These are phyloP conservation scores for Leishmania tropica DNA, from an alignment of 208 protist genomes.

Conservation along the genomic window DNA sequence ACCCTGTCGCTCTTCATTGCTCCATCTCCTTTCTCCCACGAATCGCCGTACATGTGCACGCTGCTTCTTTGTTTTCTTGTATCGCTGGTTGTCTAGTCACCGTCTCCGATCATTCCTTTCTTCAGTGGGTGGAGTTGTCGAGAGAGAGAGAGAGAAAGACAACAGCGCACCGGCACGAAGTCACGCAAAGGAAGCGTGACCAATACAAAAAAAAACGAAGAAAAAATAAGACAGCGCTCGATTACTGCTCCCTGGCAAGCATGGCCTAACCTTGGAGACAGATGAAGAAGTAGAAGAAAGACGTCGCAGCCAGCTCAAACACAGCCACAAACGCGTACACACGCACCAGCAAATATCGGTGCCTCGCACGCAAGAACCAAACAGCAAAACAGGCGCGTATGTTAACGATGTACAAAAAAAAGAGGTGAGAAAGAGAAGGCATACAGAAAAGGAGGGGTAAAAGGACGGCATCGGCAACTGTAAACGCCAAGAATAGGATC, in stretches of 20 bases:
- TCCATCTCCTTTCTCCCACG: neutral
- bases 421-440: constrained; percentile 2
- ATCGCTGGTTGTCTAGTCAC: neutral
- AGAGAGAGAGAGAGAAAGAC: neutral
- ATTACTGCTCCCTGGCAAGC: neutral
- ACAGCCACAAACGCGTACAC: neutral
- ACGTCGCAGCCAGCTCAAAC: neutral
- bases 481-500: neutral
- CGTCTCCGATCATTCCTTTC: neutral
- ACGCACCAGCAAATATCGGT: neutral
- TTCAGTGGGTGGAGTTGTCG: neutral
- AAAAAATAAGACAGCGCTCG: neutral
- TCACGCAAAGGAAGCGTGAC: neutral
- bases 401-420: neutral
- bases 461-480: neutral
- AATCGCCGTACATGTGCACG: neutral
- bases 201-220: neutral
- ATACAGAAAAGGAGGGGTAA: neutral
- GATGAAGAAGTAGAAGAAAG: neutral
- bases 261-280: neutral
- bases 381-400: neutral
- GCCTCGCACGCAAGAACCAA: neutral
- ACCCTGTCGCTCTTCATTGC: neutral
- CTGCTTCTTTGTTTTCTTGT: neutral
- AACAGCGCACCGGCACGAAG: neutral